Conservation (phyloP, 2,329 filamentous ascomycete genomes). For the Fusarium albidum region DNA sequence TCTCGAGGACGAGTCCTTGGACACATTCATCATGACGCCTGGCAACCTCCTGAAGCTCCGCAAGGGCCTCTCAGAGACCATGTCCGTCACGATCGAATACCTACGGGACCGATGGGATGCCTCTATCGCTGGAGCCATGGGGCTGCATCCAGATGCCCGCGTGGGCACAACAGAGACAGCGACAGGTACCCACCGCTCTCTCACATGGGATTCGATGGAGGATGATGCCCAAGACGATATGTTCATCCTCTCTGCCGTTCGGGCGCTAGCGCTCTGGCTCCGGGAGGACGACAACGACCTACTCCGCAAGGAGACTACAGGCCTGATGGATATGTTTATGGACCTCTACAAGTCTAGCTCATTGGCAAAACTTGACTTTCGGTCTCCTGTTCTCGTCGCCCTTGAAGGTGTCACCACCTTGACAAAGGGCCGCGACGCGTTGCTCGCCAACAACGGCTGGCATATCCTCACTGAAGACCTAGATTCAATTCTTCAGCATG, state of each 20-base stretch:
- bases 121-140: slow-evolving; percentile 67
- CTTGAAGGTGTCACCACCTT: slow-evolving; percentile 65
- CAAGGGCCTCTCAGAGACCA: slow-evolving; percentile 67
- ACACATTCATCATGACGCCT: slow-evolving; percentile 58
- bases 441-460: slow-evolving; percentile 65
- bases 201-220: slow-evolving; percentile 67
- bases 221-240: slow-evolving; percentile 61
- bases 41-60: slow-evolving; percentile 69
- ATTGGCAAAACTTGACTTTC: slow-evolving; percentile 57
- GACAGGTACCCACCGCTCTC: slow-evolving; percentile 54
- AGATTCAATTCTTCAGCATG: slow-evolving; percentile 49
- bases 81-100: slow-evolving; percentile 70
- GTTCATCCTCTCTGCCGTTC: slow-evolving; percentile 65
- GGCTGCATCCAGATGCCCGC: slow-evolving; percentile 66
- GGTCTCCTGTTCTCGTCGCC: slow-evolving; percentile 64
- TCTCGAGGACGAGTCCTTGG: slow-evolving; percentile 56
- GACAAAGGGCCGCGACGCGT: slow-evolving; percentile 55
- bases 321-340: slow-evolving; percentile 69
- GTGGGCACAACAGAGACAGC: slow-evolving; percentile 52
- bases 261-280: slow-evolving; percentile 71
- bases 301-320: slow-evolving; percentile 63
- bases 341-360: slow-evolving; percentile 62
- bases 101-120: slow-evolving; percentile 76
- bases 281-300: slow-evolving; percentile 71
- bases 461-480: slow-evolving; percentile 60